Conservation (phyloP, 805 yeast species). For the Candida koratica region DNA sequence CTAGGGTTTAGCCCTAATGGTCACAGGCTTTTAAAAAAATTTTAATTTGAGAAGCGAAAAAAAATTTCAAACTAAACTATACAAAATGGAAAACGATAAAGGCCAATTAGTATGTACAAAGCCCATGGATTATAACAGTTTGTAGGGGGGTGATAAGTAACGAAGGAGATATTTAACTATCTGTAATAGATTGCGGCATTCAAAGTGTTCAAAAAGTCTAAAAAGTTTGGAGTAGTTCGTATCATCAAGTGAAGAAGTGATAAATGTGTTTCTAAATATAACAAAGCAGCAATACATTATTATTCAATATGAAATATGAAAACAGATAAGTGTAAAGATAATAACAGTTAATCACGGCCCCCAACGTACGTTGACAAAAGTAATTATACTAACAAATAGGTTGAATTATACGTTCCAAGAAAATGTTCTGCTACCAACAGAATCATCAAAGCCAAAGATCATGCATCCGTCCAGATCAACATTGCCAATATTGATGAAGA, state of each 20-base stretch:
- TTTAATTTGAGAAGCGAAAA: constrained; percentile 1
- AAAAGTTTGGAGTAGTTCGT: too few relatives aligned
- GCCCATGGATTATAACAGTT: background rate
- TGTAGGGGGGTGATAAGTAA: too few relatives aligned
- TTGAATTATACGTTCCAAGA: constrained; percentile 99
- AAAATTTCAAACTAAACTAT: constrained; percentile 10
- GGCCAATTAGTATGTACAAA: constrained; percentile 90
- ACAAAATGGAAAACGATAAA: constrained; percentile 98
- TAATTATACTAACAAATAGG: constrained; percentile 60
- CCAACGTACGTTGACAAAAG: too few relatives aligned
- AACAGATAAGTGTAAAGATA: too few relatives aligned
- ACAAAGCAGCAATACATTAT: too few relatives aligned
- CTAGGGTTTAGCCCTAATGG: background rate
- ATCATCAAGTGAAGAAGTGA: too few relatives aligned
- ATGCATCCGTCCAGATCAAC: constrained; percentile 98
- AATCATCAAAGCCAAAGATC: constrained; percentile 99
- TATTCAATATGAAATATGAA: too few relatives aligned
- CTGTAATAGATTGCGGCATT: too few relatives aligned
- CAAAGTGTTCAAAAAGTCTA: too few relatives aligned
- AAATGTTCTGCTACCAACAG: constrained; percentile 99
- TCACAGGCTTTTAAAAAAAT: constrained; percentile 3
- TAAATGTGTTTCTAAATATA: too few relatives aligned
- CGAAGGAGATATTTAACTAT: too few relatives aligned
- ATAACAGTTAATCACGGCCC: too few relatives aligned
- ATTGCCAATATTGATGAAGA: constrained; percentile 96